Evolutionary conservation across 352 stramenopile genomes (phyloP).

Genomic region (Phytopythium helicoides): DNA sequence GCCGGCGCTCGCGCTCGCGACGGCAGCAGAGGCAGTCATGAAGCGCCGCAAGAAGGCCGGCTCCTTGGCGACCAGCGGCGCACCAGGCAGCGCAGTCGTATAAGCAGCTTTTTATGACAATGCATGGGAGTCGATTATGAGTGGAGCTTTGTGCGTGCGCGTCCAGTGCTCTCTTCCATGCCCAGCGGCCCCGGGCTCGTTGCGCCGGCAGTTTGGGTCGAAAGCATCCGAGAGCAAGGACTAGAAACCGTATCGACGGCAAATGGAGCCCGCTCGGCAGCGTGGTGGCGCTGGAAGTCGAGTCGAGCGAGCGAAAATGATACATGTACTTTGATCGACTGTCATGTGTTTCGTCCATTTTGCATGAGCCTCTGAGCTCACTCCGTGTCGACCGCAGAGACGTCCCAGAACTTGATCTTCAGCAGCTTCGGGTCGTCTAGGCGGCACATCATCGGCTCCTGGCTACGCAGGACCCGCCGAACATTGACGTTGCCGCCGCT

Average conservation of each 20-base stretch:
- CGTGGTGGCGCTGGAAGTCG: no score
- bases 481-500: neutral
- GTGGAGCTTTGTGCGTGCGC: no score
- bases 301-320: no score
- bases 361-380: no score
- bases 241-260: no score
- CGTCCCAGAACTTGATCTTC: conserved; percentile 11
- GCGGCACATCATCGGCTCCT: conserved; percentile 15
- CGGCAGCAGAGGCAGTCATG: conserved; percentile 32
- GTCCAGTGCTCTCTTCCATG: conserved; percentile 58
- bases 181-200: conserved; percentile 60
- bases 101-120: neutral
- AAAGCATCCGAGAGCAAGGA: conserved; percentile 33
- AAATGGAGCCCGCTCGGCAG: no score
- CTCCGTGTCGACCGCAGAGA: conserved; percentile 1
- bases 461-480: conserved; percentile 1
- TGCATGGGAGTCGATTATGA: no score
- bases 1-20: conserved; percentile 26
- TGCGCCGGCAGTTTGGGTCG: conserved; percentile 46
- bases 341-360: no score
- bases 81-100: conserved; percentile 6
- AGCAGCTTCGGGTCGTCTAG: conserved; percentile 11
- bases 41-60: conserved; percentile 29
- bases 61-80: conserved; percentile 1
- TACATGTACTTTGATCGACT: no score